phyloP scores from a whole-genome alignment of 371 early-diverging fungal species.

The Mortierella sp. region DNA sequence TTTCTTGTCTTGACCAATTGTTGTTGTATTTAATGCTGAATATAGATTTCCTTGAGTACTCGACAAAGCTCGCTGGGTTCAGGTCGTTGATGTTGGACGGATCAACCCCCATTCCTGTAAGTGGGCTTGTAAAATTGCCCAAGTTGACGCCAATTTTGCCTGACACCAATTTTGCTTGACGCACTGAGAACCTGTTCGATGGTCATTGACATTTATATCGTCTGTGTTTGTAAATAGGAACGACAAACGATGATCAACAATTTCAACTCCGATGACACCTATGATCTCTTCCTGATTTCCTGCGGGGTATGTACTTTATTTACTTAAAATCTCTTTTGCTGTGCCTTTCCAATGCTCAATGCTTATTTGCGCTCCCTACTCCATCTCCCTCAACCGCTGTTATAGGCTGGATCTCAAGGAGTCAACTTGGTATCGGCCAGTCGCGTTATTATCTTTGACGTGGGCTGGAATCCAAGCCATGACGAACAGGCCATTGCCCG shows the following conservation, averaged over 20 bases:
- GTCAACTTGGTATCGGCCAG: conserved; percentile 93
- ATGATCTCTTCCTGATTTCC: conserved; percentile 81
- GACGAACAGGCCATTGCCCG: conserved; percentile 94
- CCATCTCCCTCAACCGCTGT: background rate
- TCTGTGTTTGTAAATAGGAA: conserved; percentile 37
- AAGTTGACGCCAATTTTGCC: background rate
- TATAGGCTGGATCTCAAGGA: conserved; percentile 82
- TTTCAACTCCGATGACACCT: conserved; percentile 72
- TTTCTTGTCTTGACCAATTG: background rate
- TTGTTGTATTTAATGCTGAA: background rate
- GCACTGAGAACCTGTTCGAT: background rate
- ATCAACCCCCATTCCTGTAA: conserved; percentile 25
- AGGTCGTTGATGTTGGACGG: conserved; percentile 27
- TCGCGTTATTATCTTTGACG: conserved; percentile 91
- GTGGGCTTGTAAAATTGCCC: background rate
- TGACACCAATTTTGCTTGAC: background rate
- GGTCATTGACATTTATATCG: too few species aligned
- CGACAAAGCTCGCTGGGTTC: conserved; percentile 18
- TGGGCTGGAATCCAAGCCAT: conserved; percentile 97
- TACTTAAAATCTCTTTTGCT: too few species aligned
- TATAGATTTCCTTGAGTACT: conserved; percentile 68
- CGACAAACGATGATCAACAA: conserved; percentile 83
- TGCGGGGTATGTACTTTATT: conserved; percentile 58
- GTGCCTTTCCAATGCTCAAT: background rate
- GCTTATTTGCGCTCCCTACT: background rate